Base-by-base conservation (phyloP, 768 basidiomycete species). In the Lactifluus hygrophoroides region DNA sequence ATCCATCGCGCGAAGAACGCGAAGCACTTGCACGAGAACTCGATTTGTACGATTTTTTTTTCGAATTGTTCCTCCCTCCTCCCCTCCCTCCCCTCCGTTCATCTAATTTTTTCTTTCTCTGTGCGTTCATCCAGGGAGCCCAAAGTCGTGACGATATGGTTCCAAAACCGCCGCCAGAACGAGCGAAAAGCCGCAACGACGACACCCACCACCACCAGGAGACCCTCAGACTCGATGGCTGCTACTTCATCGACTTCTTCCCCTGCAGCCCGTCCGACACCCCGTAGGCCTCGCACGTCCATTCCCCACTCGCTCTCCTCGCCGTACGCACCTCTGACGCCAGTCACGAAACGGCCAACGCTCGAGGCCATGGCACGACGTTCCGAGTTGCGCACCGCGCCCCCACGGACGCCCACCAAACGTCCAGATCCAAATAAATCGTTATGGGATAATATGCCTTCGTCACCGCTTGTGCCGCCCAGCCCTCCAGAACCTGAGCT, bases 291-390 rank as follows among this genome's bases (percentile, higher is more conserved):
- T 13, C 56, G 49, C 44, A 16, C 50, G 5, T 46, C 59, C 10
- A 23, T 49, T 19, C 49, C 53, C 1, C 53, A 55, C 40, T 37
- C 56, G 19, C 25, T 46, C 27, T 51, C 60, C 3, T 64, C 63
- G n/a, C 63, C 63, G 1, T 64, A 64, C 52, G 50, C 53, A 11
- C 54, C 56, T 3, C 46, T 32, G 7, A 60, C 64, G 40, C 47
- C 60, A 11, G 59, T 55, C 44, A 21, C 50, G 14, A 58, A 54
- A 19, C 66, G 66, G 9, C 69, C 67, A 25, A 70, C 70, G 16
- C 68, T 74, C 38, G 73, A 74, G 63, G 54, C 62, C 44, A 65
- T 72, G 55, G 73, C 72, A 11, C 62, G 69, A 27, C 72, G 70
- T 50, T 58, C 67, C 5, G 73, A 73, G 44, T 65, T 67, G 25